Evolutionary conservation across 1,284 basidiomycete species (phyloP).

Genomic region (Microbotryum scabiosae): DNA sequence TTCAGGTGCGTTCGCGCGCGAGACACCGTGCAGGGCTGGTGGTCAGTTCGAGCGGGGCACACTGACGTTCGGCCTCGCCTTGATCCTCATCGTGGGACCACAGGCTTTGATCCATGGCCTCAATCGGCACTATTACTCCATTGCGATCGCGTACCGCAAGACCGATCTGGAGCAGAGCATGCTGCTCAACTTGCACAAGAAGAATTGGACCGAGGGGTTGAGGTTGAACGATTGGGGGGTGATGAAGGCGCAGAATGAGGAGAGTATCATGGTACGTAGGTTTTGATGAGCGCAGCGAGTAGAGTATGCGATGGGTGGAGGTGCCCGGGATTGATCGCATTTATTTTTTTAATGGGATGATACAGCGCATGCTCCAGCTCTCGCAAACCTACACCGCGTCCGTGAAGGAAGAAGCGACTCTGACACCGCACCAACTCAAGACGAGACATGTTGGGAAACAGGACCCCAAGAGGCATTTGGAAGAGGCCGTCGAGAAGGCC

Average conservation of each 20-base stretch:
- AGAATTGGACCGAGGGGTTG: constrained; percentile 94
- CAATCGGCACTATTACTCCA: constrained; percentile 93
- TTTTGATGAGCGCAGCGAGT: no score
- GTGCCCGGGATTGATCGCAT: no score
- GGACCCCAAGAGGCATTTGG: constrained; percentile 91
- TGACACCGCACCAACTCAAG: constrained; percentile 82
- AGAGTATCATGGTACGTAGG: constrained; percentile 70
- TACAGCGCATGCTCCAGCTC: constrained; percentile 87
- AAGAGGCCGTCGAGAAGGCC: constrained; percentile 91
- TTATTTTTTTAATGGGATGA: no score
- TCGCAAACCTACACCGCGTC: constrained; percentile 92
- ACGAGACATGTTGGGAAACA: constrained; percentile 95
- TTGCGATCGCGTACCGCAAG: constrained; percentile 93
- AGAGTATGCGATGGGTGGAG: no score
- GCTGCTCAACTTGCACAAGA: constrained; percentile 94
- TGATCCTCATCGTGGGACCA: no score
- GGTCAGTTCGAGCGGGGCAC: no score
- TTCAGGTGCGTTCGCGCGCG: constrained; percentile 66
- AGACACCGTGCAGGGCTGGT: no score
- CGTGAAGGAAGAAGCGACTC: constrained; percentile 87
- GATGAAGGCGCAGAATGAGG: constrained; percentile 78
- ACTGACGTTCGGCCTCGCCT: no score
- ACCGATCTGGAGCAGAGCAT: constrained; percentile 96
- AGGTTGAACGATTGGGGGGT: constrained; percentile 78
- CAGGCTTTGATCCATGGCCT: constrained; percentile 59